Evolutionary conservation across 2,329 filamentous ascomycete species (phyloP).

Genomic region (Pseudocercospora vitis): DNA sequence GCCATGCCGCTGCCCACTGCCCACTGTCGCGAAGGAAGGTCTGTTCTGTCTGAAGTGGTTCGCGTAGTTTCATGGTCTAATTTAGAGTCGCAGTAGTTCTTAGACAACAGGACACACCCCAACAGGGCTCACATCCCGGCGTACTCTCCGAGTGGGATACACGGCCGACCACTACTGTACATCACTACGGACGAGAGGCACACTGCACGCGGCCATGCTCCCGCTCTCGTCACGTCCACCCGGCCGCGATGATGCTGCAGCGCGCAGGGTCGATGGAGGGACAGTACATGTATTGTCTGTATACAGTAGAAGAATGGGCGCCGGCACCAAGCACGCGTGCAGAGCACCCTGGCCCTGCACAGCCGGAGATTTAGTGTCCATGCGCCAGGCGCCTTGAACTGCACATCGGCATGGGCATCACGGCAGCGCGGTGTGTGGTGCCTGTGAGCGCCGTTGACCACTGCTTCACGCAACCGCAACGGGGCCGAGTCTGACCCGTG

Average conservation of each 20-base stretch:
- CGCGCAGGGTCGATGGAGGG: too few species aligned
- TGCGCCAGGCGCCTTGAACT: not conserved
- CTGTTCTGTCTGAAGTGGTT: constrained; percentile 18
- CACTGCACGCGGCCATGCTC: not conserved
- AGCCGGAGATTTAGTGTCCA: constrained; percentile 5
- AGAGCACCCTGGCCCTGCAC: not conserved
- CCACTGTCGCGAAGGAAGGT: constrained; percentile 12
- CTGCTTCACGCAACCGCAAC: not conserved
- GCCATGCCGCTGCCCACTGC: too few species aligned
- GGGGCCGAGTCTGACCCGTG: not conserved
- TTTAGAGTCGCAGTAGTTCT: constrained; percentile 29
- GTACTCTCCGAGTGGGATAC: too few species aligned
- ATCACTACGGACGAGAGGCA: too few species aligned
- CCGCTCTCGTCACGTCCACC: not conserved
- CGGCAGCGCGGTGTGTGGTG: too few species aligned
- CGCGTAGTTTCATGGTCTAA: constrained; percentile 27
- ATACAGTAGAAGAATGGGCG: constrained; percentile 1
- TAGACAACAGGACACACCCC: constrained; percentile 13
- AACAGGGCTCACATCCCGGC: not conserved
- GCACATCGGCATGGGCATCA: constrained; percentile 5
- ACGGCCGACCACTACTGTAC: too few species aligned
- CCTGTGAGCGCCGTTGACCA: constrained; percentile 1
- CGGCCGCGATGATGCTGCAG: constrained; percentile 1
- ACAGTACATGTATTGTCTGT: too few species aligned
- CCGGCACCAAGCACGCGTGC: constrained; percentile 2